Evolutionary conservation across 148 eudicot genomes (phyloP).

Genomic region (Selenicereus undatus): DNA sequence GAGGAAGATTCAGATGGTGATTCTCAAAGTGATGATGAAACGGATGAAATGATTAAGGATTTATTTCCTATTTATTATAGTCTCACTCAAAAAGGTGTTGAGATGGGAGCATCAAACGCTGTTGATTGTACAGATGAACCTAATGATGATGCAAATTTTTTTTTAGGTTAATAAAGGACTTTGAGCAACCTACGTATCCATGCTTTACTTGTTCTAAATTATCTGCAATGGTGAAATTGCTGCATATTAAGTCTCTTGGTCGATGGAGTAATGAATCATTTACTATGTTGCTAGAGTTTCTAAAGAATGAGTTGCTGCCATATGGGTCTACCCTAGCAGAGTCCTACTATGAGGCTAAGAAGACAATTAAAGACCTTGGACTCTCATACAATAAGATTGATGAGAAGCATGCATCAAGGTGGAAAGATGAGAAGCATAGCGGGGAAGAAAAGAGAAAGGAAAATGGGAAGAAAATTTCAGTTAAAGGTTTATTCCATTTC

Average conservation of each 20-base stretch:
- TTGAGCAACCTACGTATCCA: neutral
- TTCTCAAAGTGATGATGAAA: neutral
- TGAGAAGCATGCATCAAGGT: neutral
- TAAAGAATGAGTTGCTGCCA: too few relatives aligned
- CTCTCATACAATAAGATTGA: neutral
- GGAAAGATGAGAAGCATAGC: neutral
- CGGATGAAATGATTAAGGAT: neutral
- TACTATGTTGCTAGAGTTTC: neutral
- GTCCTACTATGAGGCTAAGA: too few relatives aligned
- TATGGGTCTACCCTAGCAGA: too few relatives aligned
- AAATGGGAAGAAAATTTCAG: neutral
- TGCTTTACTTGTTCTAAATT: neutral
- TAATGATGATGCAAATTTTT: neutral
- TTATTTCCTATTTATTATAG: neutral
- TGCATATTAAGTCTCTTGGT: neutral
- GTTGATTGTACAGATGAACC: neutral
- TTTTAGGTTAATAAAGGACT: neutral
- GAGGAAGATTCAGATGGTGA: neutral
- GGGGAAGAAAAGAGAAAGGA: neutral
- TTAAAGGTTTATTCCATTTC: too few relatives aligned
- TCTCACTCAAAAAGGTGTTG: neutral
- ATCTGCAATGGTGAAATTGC: neutral
- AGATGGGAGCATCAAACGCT: neutral
- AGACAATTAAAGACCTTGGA: neutral
- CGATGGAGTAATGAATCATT: constrained; percentile 10